phyloP scores from a whole-genome alignment of 768 basidiomycete species.

The Floccularia luteovirens region DNA sequence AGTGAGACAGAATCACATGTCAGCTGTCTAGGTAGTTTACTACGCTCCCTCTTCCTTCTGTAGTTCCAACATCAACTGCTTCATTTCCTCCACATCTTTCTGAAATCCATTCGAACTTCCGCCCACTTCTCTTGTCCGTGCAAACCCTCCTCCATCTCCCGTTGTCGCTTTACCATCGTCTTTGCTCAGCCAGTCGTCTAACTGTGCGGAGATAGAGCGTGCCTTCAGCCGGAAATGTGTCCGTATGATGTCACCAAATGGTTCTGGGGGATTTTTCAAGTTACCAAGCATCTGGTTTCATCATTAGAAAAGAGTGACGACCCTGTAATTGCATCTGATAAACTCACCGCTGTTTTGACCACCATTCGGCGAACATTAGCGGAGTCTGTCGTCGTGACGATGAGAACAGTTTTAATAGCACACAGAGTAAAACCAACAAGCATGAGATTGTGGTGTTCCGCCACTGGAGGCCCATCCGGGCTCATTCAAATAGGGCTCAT shows the following conservation, averaged over 20 bases:
- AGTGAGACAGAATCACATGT: slow-evolving; percentile 1
- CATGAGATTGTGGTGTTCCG: slow-evolving; percentile 68
- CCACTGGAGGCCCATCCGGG: slow-evolving; percentile 76
- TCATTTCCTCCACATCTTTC: slow-evolving; percentile 69
- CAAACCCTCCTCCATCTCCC: slow-evolving; percentile 44
- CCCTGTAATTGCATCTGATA: slow-evolving; percentile 12
- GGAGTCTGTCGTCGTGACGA: slow-evolving; percentile 47
- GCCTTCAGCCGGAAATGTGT: slow-evolving; percentile 91
- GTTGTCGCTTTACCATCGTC: slow-evolving; percentile 66
- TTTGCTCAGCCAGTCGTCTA: slow-evolving; percentile 69
- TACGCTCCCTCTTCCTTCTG: slow-evolving; percentile 12
- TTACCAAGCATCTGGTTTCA: slow-evolving; percentile 71
- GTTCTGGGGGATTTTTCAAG: slow-evolving; percentile 74
- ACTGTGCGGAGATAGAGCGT: slow-evolving; percentile 54
- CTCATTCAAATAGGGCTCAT: slow-evolving; percentile 91
- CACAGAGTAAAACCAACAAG: slow-evolving; percentile 43
- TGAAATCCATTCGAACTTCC: slow-evolving; percentile 53
- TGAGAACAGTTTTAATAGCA: background rate
- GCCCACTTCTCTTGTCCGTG: slow-evolving; percentile 23
- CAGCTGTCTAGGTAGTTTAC: no score
- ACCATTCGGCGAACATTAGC: slow-evolving; percentile 93
- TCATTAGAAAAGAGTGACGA: background rate
- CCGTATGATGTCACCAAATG: slow-evolving; percentile 79
- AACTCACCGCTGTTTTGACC: slow-evolving; percentile 77
- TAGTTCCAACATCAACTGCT: slow-evolving; percentile 44